Evolutionary conservation across 352 stramenopile genomes (phyloP).

Genomic region (Globisporangium uncinulatum): DNA sequence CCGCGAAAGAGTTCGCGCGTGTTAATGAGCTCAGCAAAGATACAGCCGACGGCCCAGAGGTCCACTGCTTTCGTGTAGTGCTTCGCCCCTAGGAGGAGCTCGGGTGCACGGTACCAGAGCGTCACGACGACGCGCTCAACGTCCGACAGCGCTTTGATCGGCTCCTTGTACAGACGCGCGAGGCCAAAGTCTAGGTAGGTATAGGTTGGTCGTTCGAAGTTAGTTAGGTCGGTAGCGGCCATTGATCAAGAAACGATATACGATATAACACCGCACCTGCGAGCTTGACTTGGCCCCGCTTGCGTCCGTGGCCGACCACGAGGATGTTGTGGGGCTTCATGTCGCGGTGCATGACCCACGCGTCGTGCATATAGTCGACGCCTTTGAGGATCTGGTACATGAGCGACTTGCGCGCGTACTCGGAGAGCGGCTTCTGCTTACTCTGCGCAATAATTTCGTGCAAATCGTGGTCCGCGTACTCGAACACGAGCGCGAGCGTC

Average conservation of each 20-base stretch:
- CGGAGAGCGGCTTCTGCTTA: slow-evolving; percentile 83
- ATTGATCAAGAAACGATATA: not conserved
- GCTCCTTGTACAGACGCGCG: slow-evolving; percentile 85
- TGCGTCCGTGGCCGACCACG: slow-evolving; percentile 81
- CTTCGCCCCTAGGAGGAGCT: slow-evolving; percentile 90
- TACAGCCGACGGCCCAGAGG: slow-evolving; percentile 95
- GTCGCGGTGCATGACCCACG: slow-evolving; percentile 92
- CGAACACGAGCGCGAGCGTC: slow-evolving; percentile 81
- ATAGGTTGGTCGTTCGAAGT: not conserved
- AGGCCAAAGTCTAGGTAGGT: slow-evolving; percentile 66
- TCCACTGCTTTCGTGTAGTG: slow-evolving; percentile 95
- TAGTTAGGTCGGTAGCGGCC: not conserved
- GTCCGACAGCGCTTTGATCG: slow-evolving; percentile 84
- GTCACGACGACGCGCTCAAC: slow-evolving; percentile 93
- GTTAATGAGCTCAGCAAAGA: slow-evolving; percentile 93
- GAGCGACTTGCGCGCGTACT: slow-evolving; percentile 91
- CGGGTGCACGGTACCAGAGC: slow-evolving; percentile 94
- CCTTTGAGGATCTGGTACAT: slow-evolving; percentile 91
- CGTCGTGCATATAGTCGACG: slow-evolving; percentile 91
- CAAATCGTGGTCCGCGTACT: slow-evolving; percentile 88
- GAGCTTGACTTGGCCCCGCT: slow-evolving; percentile 81
- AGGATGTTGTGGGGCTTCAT: slow-evolving; percentile 94
- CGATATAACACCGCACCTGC: slow-evolving; percentile 21
- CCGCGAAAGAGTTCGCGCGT: slow-evolving; percentile 82
- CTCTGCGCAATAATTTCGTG: slow-evolving; percentile 87